These are phyloP conservation scores for Fragaria nilgerrensis DNA, from an alignment of 306 rosid genomes.

Conservation along the genomic window DNA sequence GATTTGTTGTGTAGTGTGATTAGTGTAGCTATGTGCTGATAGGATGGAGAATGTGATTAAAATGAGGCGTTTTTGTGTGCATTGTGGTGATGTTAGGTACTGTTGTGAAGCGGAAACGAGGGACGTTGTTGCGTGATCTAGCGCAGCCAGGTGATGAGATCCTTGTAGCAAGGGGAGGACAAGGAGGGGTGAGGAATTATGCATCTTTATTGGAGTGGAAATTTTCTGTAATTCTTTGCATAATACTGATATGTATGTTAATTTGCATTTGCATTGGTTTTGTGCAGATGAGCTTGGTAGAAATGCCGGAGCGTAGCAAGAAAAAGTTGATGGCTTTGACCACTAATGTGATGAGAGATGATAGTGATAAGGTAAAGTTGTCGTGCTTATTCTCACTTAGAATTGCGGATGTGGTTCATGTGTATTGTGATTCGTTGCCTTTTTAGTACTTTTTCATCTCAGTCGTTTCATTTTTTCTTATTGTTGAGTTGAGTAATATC, in stretches of 20 bases:
- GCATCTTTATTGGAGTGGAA: conserved; percentile 4
- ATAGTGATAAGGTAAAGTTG: conserved; percentile 69
- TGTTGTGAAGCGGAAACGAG: conserved; percentile 79
- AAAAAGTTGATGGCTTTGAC: conserved; percentile 72
- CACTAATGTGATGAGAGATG: conserved; percentile 90
- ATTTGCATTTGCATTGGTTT: conserved; percentile 6
- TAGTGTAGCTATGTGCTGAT: background rate
- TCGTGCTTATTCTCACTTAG: background rate
- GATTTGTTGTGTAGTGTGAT: background rate
- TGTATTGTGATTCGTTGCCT: background rate
- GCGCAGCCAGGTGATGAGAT: conserved; percentile 77
- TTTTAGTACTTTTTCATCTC: too few species aligned
- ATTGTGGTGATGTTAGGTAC: conserved; percentile 52
- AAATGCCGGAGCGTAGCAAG: conserved; percentile 52
- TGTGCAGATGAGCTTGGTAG: conserved; percentile 79
- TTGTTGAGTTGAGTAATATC: too few species aligned
- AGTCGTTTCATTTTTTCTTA: too few species aligned
- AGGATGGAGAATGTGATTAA: background rate
- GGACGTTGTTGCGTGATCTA: conserved; percentile 81
- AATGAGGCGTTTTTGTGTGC: background rate
- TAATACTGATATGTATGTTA: background rate
- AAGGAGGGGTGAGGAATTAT: conserved; percentile 80
- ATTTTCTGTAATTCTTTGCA: background rate
- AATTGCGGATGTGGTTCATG: background rate
- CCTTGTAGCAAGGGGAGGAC: conserved; percentile 93